Evolutionary conservation across 2,329 filamentous ascomycete genomes (phyloP).

Genomic region (Pyrenophora seminiperda): DNA sequence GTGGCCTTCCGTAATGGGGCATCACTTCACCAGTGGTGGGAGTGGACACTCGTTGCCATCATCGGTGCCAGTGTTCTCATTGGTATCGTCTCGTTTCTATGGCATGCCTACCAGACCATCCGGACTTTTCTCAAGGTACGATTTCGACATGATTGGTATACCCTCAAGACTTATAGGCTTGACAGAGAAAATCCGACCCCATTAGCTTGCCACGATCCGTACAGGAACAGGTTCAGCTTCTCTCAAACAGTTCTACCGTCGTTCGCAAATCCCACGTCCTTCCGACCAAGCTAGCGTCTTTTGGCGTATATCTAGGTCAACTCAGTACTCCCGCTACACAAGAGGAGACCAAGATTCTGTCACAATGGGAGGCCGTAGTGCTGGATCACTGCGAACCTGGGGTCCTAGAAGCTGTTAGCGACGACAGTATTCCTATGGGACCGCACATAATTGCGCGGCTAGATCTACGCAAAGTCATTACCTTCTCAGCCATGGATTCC

Average conservation of each 20-base stretch:
- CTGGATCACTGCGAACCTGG: conserved; percentile 40
- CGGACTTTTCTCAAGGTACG: conserved; percentile 24
- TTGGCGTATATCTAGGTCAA: conserved; percentile 44
- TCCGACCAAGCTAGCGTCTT: conserved; percentile 39
- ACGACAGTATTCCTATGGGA: conserved; percentile 31
- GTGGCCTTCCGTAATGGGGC: conserved; percentile 34
- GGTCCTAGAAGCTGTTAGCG: conserved; percentile 37
- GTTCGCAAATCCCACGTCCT: conserved; percentile 26
- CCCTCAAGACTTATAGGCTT: conserved; percentile 13
- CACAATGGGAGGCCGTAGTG: conserved; percentile 43
- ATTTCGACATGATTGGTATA: conserved; percentile 15
- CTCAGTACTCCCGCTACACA: conserved; percentile 33
- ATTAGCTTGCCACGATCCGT: conserved; percentile 33
- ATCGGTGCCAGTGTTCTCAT: conserved; percentile 36
- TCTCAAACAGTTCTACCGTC: conserved; percentile 28
- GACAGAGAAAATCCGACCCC: conserved; percentile 23
- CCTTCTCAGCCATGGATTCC: conserved; percentile 24
- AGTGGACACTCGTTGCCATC: conserved; percentile 41
- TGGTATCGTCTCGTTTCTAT: conserved; percentile 35
- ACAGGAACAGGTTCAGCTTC: conserved; percentile 37
- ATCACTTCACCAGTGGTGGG: conserved; percentile 41
- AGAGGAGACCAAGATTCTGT: conserved; percentile 33
- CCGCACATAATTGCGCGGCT: conserved; percentile 42
- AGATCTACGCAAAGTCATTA: conserved; percentile 35
- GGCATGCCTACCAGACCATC: conserved; percentile 31